These are phyloP conservation scores for Saccharomycopsis crataegensis DNA, from an alignment of 1,139 yeast genomes.

Conservation along the genomic window DNA sequence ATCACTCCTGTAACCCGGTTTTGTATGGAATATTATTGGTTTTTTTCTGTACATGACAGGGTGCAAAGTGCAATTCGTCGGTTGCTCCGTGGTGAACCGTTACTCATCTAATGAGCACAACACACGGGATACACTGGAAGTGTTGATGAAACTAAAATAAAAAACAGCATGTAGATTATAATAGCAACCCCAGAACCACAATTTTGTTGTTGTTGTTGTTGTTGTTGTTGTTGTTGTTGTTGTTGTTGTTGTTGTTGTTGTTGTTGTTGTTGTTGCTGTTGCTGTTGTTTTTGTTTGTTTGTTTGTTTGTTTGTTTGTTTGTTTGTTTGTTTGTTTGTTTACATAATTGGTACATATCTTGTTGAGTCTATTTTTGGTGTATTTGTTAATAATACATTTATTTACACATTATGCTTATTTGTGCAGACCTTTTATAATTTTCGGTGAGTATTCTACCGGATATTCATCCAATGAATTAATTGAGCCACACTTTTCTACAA, in stretches of 20 bases:
- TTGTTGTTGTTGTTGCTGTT: background rate
- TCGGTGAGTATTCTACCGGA: no score
- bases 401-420: background rate
- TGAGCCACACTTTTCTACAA: no score
- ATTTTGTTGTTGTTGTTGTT: background rate
- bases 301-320: background rate
- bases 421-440: no score
- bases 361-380: background rate
- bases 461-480: no score
- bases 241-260: background rate
- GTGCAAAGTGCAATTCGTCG: no score
- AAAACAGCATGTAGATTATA: background rate
- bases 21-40: no score
- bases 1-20: no score
- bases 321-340: background rate
- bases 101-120: background rate
- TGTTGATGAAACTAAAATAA: no score
- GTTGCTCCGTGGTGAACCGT: background rate
- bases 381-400: background rate
- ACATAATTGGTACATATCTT: background rate
- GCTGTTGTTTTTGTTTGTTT: background rate
- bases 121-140: background rate
- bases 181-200: background rate
- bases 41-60: no score
- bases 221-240: background rate